Base-by-base conservation (phyloP, 2,329 filamentous ascomycete species). In the Spiromastix sp. region DNA sequence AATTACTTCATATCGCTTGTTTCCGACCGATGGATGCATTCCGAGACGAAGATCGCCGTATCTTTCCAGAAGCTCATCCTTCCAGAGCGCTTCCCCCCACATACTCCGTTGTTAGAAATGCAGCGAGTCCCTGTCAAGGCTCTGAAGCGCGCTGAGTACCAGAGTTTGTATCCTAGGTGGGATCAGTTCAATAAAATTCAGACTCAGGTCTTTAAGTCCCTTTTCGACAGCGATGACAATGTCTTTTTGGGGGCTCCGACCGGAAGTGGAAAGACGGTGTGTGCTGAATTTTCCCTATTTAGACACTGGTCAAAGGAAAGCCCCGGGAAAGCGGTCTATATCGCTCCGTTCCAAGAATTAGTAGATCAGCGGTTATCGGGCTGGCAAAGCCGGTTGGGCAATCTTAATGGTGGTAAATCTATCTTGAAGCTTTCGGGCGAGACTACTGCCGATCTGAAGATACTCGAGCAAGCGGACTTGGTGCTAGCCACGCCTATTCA, bases 1-100 rank as follows among this genome's bases (percentile, higher is more conserved):
- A 93, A 98, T 59, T 98, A 98, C 65, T 98, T 98, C 63, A 85
- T 98, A 50, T 91, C 86, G 0, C 75, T 98, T 25, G 66, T 95
- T 13, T 96, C 89, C 3, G 91, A 98, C 58, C 74, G 91, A 47
- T 98, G 91, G 91, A 95, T 98, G 85, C 85, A 94, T 55, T 85
- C 89, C 1, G 87, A 98, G 63, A 94, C 87, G 1, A 86, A 87
- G 54, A 68, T 98, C 36, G 81, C 89, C 0, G 81, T 98, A 2
- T 89, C 87, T 1, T 96, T 98, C 66, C 83, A 93, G 56, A 95
- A 95, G 57, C 70, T 98, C 18, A 82, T 94, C 28, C 71, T 98
- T 4, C 91, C 91, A 0, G 89, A 95, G 57, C 91, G 91, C 52
- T 98, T 98, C 58, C 87, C 87, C 19, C 79, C 91, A 26, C 89